Base-by-base conservation (phyloP, 129 eudicot species). In the Helianthus annuus region DNA sequence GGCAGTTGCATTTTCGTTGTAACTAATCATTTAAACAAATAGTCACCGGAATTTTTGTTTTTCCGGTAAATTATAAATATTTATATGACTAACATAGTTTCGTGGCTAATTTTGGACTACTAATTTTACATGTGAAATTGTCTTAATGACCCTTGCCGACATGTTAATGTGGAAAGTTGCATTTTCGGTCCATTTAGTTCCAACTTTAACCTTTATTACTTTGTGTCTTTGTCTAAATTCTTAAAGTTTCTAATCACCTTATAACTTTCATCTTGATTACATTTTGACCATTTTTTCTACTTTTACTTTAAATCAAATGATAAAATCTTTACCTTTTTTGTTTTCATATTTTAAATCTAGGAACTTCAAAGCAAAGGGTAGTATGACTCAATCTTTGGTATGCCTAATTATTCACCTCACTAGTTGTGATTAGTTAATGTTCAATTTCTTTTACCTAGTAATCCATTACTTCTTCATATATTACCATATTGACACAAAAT, bases 111-210 rank as follows among this genome's bases (percentile, higher is more conserved):
- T 54, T 40, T 54, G 60, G 29, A 54, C 29, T 54, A 54, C 32
- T 17, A 16, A n/a, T 13, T 2, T 53, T 53, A 16, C 62, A 22
- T 56, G 62, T 56, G 62, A 56, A 19, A 19, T 22, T 56, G 14
- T 22, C 36, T 56, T 56, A 56, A 56, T 6, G 48, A 68, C 52
- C 79, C 44, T 74, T 80, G 79, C 83, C 55, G 48, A 77, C 68
- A 24, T 69, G 32, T 6, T 11, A 48, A 24, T 16, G 13, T 1
- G 7, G 45, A 9, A 49, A 51, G 7, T 69, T 62, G 42, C 76
- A 70, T 27, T 10, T 62, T 51, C 51, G 36, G 58, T 52, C 66
- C 65, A 45, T 62, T 51, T 56, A 56, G 14, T 24, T 56, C 10
- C 63, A 56, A 56, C 38, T 22, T 57, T 57, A 7, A 27, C 11